Base-by-base conservation (phyloP, 225 moss, liverwort and hornwort species). In the Pseudisothecium myosuroides region DNA sequence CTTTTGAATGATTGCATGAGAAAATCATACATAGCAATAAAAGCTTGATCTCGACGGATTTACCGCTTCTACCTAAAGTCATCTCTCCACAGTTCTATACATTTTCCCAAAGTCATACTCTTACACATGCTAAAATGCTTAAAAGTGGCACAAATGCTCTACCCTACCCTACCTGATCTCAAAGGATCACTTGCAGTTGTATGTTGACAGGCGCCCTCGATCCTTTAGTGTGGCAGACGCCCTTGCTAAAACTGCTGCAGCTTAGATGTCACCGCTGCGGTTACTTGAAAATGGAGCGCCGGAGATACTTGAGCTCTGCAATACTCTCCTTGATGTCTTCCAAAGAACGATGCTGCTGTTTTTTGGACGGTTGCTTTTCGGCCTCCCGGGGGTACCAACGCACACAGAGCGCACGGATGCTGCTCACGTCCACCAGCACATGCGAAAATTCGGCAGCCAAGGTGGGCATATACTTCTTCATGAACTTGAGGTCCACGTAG, bases 281-380 rank as follows among this genome's bases (percentile, higher is more conserved):
- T 86, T 93, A 90, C 90, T 95, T 99, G 88, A 99, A 99, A 81
- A 97, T 99, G 56, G 96, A 85, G 82, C 84, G 88, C 49, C 92
- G 93, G 77, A 99, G 89, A 78, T 99, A 99, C 83, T 91, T 94
- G 59, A 97, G 95, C 92, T 99, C 96, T 56, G 92, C 92, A 83
- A 97, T 99, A 91, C 97, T 99, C 91, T 99, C 99, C 89, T 94
- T 95, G 79, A 99, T 95, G 81, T 99, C 99, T 88, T 94, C 99
- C 76, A 99, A 89, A 52, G 99, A 96, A 29, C 99, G 93, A 55
- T 99, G 96, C 61, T 91, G 86, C 85, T 96, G 94, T 88, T 96
- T 95, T 91, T 99, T 97, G 21, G 87, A 74, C 31, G 99, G 99
- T 55, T 96, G 96, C 73, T 87, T 94, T 43, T 92, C 95, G 18